A percentile compares a stretch with the other conserved stretches of the same genome.
These are phyloP conservation scores for Panellus pusillus DNA, from an alignment of 768 basidiomycete genomes.

Conservation along the genomic window DNA sequence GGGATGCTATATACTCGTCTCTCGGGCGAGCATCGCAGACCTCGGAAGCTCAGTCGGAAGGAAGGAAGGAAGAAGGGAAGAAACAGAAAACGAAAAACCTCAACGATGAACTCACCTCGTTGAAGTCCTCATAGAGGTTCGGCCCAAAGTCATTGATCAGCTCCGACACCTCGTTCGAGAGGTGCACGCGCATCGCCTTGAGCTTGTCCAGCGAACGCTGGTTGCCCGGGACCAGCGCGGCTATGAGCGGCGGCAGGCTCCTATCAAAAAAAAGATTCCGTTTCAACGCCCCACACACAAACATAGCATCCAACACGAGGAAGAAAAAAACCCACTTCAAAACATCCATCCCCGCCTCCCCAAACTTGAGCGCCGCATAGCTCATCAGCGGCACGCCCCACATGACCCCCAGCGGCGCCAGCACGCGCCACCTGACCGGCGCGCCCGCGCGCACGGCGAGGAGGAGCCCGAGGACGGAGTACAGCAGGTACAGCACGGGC, in stretches of 20 bases:
- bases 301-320: no score
- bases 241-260: slow-evolving; percentile 86
- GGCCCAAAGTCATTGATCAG: slow-evolving; percentile 90
- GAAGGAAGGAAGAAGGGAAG: no score
- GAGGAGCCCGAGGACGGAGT: slow-evolving; percentile 76
- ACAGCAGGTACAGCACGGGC: slow-evolving; percentile 81
- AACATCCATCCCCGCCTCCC: slow-evolving; percentile 97
- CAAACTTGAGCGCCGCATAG: slow-evolving; percentile 93
- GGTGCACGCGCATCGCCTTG: slow-evolving; percentile 66
- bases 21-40: no score
- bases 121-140: slow-evolving; percentile 82
- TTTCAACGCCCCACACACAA: no score
- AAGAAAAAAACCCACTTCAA: no score
- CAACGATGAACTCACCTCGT: no score
- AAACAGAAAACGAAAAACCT: no score
- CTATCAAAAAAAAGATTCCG: no score
- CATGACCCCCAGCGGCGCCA: slow-evolving; percentile 80
- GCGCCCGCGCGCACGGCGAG: slow-evolving; percentile 68
- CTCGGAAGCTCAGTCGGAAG: no score
- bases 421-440: slow-evolving; percentile 62
- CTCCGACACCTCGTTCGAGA: slow-evolving; percentile 83
- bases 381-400: slow-evolving; percentile 83
- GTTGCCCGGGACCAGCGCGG: slow-evolving; percentile 88
- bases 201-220: slow-evolving; percentile 76
- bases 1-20: no score